phyloP scores from a whole-genome alignment of 176 grass and related monocot species.

The Coix lacrymajobi region DNA sequence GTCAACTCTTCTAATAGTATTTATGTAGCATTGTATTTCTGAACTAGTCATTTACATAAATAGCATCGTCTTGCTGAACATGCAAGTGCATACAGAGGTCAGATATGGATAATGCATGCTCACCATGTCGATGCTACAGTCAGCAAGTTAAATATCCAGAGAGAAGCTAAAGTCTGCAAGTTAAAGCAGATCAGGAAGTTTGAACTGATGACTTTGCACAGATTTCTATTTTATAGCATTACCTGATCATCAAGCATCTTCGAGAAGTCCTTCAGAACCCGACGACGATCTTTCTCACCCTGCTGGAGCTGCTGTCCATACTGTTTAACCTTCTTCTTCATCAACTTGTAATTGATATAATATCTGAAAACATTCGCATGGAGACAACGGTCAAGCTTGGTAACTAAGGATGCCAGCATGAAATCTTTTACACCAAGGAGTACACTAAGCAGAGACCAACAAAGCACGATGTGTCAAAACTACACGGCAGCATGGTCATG shows the following conservation, averaged over 20 bases:
- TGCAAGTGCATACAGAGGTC: neutral
- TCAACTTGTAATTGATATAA: slow-evolving; percentile 98
- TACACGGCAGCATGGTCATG: neutral
- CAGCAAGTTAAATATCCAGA: slow-evolving; percentile 25
- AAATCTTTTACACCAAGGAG: neutral
- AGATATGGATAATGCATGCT: slow-evolving; percentile 19
- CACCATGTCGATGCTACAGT: slow-evolving; percentile 19
- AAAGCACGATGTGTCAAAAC: neutral
- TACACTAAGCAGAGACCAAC: neutral
- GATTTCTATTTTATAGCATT: slow-evolving; percentile 17
- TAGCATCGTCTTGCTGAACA: neutral
- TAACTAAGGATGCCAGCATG: neutral
- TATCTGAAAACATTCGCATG: slow-evolving; percentile 52
- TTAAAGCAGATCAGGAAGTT: slow-evolving; percentile 18
- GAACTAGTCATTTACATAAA: neutral
- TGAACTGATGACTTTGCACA: neutral
- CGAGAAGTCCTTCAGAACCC: slow-evolving; percentile 89
- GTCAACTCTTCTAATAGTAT: neutral
- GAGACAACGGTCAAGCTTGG: neutral
- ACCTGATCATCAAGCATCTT: slow-evolving; percentile 99
- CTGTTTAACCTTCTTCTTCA: slow-evolving; percentile 98
- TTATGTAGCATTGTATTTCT: neutral
- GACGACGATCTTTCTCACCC: slow-evolving; percentile 70
- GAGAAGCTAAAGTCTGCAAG: slow-evolving; percentile 18
- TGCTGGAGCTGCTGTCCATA: slow-evolving; percentile 72